Percentiles rank a stretch among this genome's conserved stretches.
Conservation (phyloP, 2,329 filamentous ascomycete species). For the Penicillium sp. region DNA sequence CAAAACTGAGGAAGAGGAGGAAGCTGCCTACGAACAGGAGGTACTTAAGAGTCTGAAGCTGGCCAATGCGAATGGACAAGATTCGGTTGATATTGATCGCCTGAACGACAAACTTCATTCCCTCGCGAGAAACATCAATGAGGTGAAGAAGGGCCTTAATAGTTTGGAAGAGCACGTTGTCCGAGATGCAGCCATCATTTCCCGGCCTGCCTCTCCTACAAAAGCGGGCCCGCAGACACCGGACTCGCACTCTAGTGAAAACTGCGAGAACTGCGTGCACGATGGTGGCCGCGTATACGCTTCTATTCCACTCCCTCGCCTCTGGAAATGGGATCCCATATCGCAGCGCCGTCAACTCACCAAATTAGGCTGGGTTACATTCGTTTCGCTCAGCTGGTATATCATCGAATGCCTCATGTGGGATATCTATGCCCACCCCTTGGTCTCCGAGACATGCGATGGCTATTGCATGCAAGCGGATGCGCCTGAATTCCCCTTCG, state of each 20-base stretch:
- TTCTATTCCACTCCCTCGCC: slow-evolving; percentile 40
- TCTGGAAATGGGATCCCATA: slow-evolving; percentile 39
- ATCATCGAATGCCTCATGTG: slow-evolving; percentile 54
- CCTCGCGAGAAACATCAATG: slow-evolving; percentile 45
- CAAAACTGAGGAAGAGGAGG: slow-evolving; percentile 37
- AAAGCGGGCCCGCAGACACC: slow-evolving; percentile 16
- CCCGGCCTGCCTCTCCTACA: slow-evolving; percentile 20
- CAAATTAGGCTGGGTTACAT: slow-evolving; percentile 43
- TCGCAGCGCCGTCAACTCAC: slow-evolving; percentile 41
- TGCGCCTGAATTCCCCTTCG: slow-evolving; percentile 59
- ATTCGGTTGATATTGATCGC: slow-evolving; percentile 41
- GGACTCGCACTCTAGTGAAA: slow-evolving; percentile 16
- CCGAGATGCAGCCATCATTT: slow-evolving; percentile 25
- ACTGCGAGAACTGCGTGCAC: slow-evolving; percentile 21
- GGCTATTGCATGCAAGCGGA: slow-evolving; percentile 56
- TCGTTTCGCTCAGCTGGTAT: slow-evolving; percentile 54
- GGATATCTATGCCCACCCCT: slow-evolving; percentile 56
- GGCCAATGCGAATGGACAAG: slow-evolving; percentile 22
- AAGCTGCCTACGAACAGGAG: slow-evolving; percentile 39
- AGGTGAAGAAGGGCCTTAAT: slow-evolving; percentile 46
- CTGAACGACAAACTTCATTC: slow-evolving; percentile 46
- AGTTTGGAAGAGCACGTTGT: slow-evolving; percentile 44
- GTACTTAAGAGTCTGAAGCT: slow-evolving; percentile 31
- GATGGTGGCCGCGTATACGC: slow-evolving; percentile 37
- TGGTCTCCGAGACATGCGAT: slow-evolving; percentile 52